A percentile compares a stretch with the other conserved stretches of the same genome.
phyloP scores from a whole-genome alignment of 805 yeast genomes.

The Yamadazyma philogaea region DNA sequence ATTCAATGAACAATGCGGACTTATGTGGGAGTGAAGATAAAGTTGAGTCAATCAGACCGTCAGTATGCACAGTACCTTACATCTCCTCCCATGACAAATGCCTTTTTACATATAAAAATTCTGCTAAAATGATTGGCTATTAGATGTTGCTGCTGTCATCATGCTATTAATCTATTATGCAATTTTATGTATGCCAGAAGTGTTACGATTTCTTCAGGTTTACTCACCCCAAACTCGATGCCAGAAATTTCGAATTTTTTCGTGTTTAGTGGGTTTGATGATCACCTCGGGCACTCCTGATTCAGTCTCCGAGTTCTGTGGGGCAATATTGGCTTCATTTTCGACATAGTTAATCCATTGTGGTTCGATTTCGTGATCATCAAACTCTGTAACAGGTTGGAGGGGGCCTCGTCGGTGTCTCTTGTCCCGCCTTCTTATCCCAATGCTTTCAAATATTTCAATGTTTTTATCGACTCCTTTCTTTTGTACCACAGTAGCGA shows the following conservation, averaged over 20 bases:
- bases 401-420: not conserved
- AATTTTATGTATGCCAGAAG: not conserved
- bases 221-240: not conserved
- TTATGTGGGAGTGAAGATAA: not conserved
- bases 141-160: not conserved
- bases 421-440: not conserved
- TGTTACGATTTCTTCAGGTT: too few relatives aligned
- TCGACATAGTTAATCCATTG: conserved; percentile 11
- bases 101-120: too few relatives aligned
- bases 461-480: not conserved
- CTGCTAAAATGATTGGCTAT: too few relatives aligned
- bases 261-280: not conserved
- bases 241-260: not conserved
- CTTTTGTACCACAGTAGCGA: not conserved
- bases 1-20: not conserved
- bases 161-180: not conserved
- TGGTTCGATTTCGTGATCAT: conserved; percentile 1
- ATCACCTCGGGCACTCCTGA: not conserved
- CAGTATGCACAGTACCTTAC: too few relatives aligned
- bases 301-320: conserved; percentile 10
- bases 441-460: not conserved
- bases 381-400: not conserved
- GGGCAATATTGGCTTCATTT: conserved; percentile 3
- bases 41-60: too few relatives aligned
- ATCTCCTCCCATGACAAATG: too few relatives aligned